Base-by-base conservation (phyloP, 495 filamentous ascomycete genomes). In the Penicillium soppii region DNA sequence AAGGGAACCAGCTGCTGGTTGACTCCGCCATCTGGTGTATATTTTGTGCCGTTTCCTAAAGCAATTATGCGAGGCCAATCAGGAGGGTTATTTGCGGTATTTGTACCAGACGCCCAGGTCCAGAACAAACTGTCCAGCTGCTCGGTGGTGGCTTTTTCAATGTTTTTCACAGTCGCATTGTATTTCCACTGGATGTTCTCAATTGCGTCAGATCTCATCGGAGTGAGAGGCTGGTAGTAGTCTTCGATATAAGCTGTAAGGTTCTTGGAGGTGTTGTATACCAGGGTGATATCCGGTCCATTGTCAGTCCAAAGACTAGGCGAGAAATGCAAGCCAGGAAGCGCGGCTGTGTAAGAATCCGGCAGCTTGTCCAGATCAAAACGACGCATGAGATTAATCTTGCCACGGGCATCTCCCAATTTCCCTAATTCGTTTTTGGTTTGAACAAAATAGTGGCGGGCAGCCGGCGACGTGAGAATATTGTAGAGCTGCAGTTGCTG, bases 11-110 rank as follows among this genome's bases (percentile, higher is more conserved):
- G 33, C 8, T 40, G 49, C n/a, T 64, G 44, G 45, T 67, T 67
- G 0, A 81, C 71, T 2, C 78, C 78, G 9, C 66, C 63, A 2
- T 50, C 21, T 1, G 70, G 70, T 13, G 73, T 72, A 16, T 54
- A 62, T 1, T 52, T 50, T 5, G 60, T 62, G 8, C 72, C 72
- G 48, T 74, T 73, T 3, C 77, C 77, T 1, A 76, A 32, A 5
- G 78, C 78, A 69, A 78, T 77, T 17, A 74, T 75, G 13, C 58
- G 52, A 0, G 78, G 78, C 45, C 68, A 75, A 2, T 75, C 65
- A 0, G 70, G 65, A 6, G 75, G 76, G 0, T 53, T 46, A 43
- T 78, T 70, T 13, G 52, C 53, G 10, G 67, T 67, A 49, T 78
- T 71, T 27, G 72, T 71, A 25, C 69, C 72, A 1, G 69, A 75